A percentile compares a stretch with the other conserved stretches of the same genome.
phyloP scores from a whole-genome alignment of 2,329 filamentous ascomycete genomes.

The Penicillium janthinellum region DNA sequence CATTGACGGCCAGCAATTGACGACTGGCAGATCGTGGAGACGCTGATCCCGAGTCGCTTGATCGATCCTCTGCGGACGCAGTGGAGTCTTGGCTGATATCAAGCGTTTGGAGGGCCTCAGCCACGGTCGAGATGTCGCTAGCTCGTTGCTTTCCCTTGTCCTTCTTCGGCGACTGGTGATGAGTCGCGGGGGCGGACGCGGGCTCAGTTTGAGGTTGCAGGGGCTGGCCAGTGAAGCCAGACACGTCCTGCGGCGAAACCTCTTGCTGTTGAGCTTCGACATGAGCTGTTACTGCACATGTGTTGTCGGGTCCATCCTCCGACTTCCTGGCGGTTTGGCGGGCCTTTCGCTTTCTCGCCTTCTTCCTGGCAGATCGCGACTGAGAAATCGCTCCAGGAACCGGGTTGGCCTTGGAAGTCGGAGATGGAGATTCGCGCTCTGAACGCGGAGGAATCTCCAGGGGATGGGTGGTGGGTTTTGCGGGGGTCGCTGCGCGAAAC shows the following conservation, averaged over 20 bases:
- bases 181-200: background rate
- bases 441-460: background rate
- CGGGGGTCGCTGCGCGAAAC: background rate
- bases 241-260: background rate
- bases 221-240: constrained; percentile 8
- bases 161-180: background rate
- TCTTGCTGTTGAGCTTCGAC: background rate
- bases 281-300: background rate
- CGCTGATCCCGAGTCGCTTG: background rate
- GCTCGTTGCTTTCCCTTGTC: background rate
- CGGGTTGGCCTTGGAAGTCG: background rate
- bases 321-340: background rate
- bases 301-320: background rate
- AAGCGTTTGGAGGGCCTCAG: background rate
- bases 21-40: background rate
- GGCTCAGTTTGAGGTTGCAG: background rate
- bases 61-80: background rate
- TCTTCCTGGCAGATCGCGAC: background rate
- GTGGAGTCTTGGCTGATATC: background rate
- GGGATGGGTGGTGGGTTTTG: background rate
- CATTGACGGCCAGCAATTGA: background rate
- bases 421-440: constrained; percentile 1
- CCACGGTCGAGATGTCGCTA: background rate
- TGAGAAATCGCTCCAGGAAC: background rate
- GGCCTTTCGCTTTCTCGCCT: background rate